A percentile compares a stretch with the other conserved stretches of the same genome.
These are phyloP conservation scores for Ceratocystis cacaofunesta DNA, from an alignment of 2,329 filamentous ascomycete genomes.

Conservation along the genomic window DNA sequence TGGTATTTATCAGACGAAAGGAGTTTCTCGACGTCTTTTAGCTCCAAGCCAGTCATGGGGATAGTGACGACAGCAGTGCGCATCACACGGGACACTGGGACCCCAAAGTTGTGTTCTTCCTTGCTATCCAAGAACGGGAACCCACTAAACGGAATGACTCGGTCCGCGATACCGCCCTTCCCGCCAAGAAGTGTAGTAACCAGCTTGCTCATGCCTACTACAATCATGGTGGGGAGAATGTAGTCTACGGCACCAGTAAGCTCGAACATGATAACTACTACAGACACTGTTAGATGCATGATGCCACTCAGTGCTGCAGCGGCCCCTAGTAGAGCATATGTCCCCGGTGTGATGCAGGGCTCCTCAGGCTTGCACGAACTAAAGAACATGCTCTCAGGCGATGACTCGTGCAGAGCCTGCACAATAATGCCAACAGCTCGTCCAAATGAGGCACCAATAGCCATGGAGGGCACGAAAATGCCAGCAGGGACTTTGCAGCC, in stretches of 20 bases:
- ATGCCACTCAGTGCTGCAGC: conserved; percentile 85
- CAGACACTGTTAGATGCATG: conserved; percentile 94
- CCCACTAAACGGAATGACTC: conserved; percentile 97
- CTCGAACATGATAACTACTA: conserved; percentile 99
- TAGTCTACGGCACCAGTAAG: conserved; percentile 94
- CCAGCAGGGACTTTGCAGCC: conserved; percentile 96
- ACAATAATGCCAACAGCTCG: conserved; percentile 90
- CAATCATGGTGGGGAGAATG: conserved; percentile 96
- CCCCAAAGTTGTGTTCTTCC: conserved; percentile 91
- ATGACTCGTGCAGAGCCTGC: conserved; percentile 70
- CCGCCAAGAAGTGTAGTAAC: conserved; percentile 70
- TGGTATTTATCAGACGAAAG: conserved; percentile 70
- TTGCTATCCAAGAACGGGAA: conserved; percentile 96
- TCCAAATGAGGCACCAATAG: conserved; percentile 85
- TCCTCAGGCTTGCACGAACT: conserved; percentile 77
- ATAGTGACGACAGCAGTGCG: conserved; percentile 59
- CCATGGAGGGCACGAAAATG: conserved; percentile 98
- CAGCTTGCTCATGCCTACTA: conserved; percentile 90
- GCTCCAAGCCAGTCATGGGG: conserved; percentile 55
- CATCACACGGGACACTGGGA: conserved; percentile 86
- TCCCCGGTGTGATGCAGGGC: conserved; percentile 92
- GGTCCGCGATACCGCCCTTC: conserved; percentile 92
- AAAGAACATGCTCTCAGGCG: conserved; percentile 74
- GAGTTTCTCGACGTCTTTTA: conserved; percentile 63
- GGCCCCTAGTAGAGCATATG: conserved; percentile 89